Base-by-base conservation (phyloP, 768 basidiomycete species). In the Nidula microcarpa region DNA sequence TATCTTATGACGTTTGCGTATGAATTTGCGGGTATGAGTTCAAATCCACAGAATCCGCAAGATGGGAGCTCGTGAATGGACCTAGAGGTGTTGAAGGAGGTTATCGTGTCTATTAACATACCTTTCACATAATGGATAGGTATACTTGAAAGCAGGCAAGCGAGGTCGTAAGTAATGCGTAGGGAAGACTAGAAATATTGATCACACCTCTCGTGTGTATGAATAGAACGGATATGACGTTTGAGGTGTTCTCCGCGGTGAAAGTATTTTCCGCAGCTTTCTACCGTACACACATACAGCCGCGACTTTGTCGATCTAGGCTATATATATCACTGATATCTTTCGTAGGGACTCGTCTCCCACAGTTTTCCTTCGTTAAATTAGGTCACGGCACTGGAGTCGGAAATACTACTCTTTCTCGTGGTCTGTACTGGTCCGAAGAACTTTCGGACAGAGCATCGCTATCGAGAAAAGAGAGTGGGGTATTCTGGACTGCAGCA, bases 31-130 rank as follows among this genome's bases (percentile, higher is more conserved):
- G 39, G 11, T 11, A 11, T 41, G 11, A 41, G 39, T 11, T 41
- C 2, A 16, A 16, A 11, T 16, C 16, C 1, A 11, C 3, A 41
- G 37, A 11, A 11, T 41, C 39, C 39, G 16, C 11, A 41, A 11
- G 39, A 16, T 41, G 39, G 4, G 39, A 23, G 23, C 23, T 23
- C 23, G 23, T 23, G 23, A 3, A 23, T 86, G 84, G 8, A 85
- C 80, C 56, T 80, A 77, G 59, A 82, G 63, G 58, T 87, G 86
- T 64, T 87, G 86, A 45, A 82, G 73, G 35, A 87, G 78, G 63
- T 87, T 87, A 61, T 87, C 86, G 54, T 82, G 82, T 49, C 86
- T 74, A 52, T 83, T 84, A 59, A 87, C 87, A 53, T 71, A 68
- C 60, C 84, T 85, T 59, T 75, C 75, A 66, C 86, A 87, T 7